These are phyloP conservation scores for Quercus robur DNA, from an alignment of 306 rosid genomes.

Conservation along the genomic window DNA sequence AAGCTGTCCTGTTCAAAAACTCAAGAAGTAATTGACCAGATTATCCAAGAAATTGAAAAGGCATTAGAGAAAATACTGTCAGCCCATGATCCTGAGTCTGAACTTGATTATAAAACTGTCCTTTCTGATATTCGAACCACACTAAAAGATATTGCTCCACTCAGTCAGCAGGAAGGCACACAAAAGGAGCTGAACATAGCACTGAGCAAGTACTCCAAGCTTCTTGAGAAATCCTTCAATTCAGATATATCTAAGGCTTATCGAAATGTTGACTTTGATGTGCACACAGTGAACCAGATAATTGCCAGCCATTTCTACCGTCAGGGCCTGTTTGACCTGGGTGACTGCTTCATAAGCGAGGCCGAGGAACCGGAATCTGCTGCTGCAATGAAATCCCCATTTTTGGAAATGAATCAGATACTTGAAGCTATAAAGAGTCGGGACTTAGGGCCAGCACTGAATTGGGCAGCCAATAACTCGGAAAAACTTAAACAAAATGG, in stretches of 20 bases:
- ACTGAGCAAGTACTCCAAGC: constrained; percentile 74
- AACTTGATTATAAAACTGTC: constrained; percentile 37
- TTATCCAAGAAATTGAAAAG: constrained; percentile 48
- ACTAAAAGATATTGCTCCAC: constrained; percentile 55
- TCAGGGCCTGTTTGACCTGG: constrained; percentile 77
- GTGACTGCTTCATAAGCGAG: constrained; percentile 64
- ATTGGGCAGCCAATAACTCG: constrained; percentile 64
- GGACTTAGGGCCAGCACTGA: constrained; percentile 78
- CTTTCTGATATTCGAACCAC: constrained; percentile 57
- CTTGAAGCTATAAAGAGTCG: constrained; percentile 67
- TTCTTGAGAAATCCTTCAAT: constrained; percentile 71
- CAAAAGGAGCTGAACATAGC: constrained; percentile 83
- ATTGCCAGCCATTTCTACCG: constrained; percentile 81
- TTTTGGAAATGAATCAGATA: constrained; percentile 74
- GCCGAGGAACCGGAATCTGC: constrained; percentile 62
- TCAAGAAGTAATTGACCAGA: constrained; percentile 65
- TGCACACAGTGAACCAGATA: constrained; percentile 58
- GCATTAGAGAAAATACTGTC: constrained; percentile 62
- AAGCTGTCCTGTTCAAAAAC: constrained; percentile 70
- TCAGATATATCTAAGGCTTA: constrained; percentile 92
- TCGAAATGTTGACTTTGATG: constrained; percentile 64
- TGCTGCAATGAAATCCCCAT: constrained; percentile 55
- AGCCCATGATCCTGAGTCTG: constrained; percentile 27
- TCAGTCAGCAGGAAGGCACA: constrained; percentile 58
- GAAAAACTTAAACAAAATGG: constrained; percentile 64